Evolutionary conservation across 768 basidiomycete genomes (phyloP).

Genomic region (Auriscalpium microsporum): DNA sequence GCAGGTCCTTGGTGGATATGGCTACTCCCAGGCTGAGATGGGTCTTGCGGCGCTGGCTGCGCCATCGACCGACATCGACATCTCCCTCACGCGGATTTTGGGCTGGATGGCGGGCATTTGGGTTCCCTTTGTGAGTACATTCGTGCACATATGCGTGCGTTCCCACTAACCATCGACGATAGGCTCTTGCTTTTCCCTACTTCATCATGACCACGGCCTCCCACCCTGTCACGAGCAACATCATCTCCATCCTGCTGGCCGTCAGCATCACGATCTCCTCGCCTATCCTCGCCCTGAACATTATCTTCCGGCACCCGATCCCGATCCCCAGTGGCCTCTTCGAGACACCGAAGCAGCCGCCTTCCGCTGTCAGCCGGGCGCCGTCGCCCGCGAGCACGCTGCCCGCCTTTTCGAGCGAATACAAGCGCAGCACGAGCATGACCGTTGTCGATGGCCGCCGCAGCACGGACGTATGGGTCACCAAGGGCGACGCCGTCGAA

Average conservation of each 20-base stretch:
- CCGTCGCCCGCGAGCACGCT: conserved; percentile 35
- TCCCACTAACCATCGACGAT: background rate
- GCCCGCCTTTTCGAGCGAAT: conserved; percentile 44
- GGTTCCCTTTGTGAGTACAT: conserved; percentile 54
- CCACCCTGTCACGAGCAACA: conserved; percentile 31
- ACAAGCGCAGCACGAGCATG: conserved; percentile 53
- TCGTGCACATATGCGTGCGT: background rate
- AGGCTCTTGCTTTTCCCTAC: conserved; percentile 63
- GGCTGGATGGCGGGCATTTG: conserved; percentile 64
- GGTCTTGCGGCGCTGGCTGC: conserved; percentile 38
- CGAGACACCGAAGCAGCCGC: conserved; percentile 37
- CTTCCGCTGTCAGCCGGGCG: conserved; percentile 33
- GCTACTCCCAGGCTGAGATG: conserved; percentile 52
- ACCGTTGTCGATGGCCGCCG: conserved; percentile 65
- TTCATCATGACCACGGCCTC: conserved; percentile 33
- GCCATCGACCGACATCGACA: conserved; percentile 41
- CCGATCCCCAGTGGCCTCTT: conserved; percentile 64
- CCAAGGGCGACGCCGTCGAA: conserved; percentile 64
- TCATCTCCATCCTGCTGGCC: conserved; percentile 42
- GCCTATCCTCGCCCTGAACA: conserved; percentile 54
- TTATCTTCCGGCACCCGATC: conserved; percentile 51
- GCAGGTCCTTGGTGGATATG: conserved; percentile 63
- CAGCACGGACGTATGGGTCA: conserved; percentile 68
- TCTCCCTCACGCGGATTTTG: conserved; percentile 45
- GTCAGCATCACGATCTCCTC: conserved; percentile 63